Conservation (phyloP, 805 yeast genomes). For the Cyberlindnera euphorbiiphila region DNA sequence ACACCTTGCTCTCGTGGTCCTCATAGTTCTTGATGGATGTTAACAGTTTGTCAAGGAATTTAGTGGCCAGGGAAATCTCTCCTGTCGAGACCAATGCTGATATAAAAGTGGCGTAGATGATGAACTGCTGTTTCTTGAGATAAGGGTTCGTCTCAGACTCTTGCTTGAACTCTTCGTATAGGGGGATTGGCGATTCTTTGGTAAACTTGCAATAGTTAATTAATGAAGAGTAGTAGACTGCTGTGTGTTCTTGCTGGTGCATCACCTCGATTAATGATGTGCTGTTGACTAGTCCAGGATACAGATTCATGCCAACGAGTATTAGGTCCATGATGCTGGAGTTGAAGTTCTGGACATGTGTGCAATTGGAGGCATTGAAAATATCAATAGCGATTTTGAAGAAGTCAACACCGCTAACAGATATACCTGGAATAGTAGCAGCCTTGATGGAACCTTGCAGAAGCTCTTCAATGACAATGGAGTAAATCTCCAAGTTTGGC, state of each 20-base stretch:
- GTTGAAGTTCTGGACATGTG: slow-evolving; percentile 42
- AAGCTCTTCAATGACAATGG: slow-evolving; percentile 46
- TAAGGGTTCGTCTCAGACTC: slow-evolving; percentile 11
- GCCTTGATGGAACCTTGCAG: slow-evolving; percentile 46
- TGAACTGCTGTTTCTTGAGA: slow-evolving; percentile 37
- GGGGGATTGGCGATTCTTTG: slow-evolving; percentile 34
- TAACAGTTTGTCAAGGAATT: slow-evolving; percentile 53
- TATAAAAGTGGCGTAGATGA: slow-evolving; percentile 48
- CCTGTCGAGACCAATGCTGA: slow-evolving; percentile 49
- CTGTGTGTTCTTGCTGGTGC: slow-evolving; percentile 21
- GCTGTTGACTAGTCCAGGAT: slow-evolving; percentile 34
- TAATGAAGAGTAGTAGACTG: slow-evolving; percentile 37
- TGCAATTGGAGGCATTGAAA: slow-evolving; percentile 36
- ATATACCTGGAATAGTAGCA: slow-evolving; percentile 32
- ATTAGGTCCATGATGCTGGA: slow-evolving; percentile 43
- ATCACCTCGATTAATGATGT: slow-evolving; percentile 32
- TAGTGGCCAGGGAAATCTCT: slow-evolving; percentile 47
- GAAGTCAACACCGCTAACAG: slow-evolving; percentile 41
- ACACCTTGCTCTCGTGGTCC: slow-evolving; percentile 33
- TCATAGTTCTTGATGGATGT: slow-evolving; percentile 38
- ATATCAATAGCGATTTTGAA: slow-evolving; percentile 48
- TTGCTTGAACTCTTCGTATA: slow-evolving; percentile 37
- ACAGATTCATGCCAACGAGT: slow-evolving; percentile 41
- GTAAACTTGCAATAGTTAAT: slow-evolving; percentile 37
- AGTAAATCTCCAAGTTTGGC: slow-evolving; percentile 55